Evolutionary conservation across 306 rosid genomes (phyloP).

Genomic region (Vigna radiata): DNA sequence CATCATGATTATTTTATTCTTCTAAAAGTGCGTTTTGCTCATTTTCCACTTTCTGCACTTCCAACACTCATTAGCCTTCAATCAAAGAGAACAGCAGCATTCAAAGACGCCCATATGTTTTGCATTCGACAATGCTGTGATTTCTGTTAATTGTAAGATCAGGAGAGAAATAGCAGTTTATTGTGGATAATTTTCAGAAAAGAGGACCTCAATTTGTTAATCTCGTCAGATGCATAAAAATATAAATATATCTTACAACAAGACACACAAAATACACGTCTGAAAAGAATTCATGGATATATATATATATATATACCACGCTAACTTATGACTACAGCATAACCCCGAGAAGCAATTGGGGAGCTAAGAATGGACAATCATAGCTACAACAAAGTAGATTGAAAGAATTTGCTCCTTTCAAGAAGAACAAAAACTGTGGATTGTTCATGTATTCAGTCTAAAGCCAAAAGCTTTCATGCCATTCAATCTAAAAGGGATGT

Average conservation of each 20-base stretch:
- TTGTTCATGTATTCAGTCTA: constrained; percentile 43
- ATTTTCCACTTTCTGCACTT: not conserved
- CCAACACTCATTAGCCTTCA: not conserved
- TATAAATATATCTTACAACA: constrained; percentile 38
- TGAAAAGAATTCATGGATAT: constrained; percentile 45
- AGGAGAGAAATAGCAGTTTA: not conserved
- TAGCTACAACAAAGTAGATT: constrained; percentile 48
- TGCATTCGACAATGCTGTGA: too few relatives aligned
- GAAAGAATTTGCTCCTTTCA: constrained; percentile 49
- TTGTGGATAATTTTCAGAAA: not conserved
- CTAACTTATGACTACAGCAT: constrained; percentile 40
- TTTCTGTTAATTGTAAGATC: not conserved
- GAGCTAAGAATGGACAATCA: constrained; percentile 58
- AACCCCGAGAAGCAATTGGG: constrained; percentile 38
- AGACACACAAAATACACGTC: constrained; percentile 43
- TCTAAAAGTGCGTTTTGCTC: not conserved
- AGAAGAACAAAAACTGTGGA: constrained; percentile 39
- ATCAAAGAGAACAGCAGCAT: not conserved
- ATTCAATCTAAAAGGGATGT: constrained; percentile 39
- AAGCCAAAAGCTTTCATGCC: constrained; percentile 48
- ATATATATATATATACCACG: too few relatives aligned
- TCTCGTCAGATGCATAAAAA: constrained; percentile 43
- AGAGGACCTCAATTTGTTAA: constrained; percentile 37
- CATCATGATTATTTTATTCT: not conserved
- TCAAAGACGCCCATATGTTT: too few relatives aligned